Evolutionary conservation across 306 rosid species (phyloP), one percentile per base, ranked within the genome.

Genomic region (Psophocarpus tetragonolobus): DNA sequence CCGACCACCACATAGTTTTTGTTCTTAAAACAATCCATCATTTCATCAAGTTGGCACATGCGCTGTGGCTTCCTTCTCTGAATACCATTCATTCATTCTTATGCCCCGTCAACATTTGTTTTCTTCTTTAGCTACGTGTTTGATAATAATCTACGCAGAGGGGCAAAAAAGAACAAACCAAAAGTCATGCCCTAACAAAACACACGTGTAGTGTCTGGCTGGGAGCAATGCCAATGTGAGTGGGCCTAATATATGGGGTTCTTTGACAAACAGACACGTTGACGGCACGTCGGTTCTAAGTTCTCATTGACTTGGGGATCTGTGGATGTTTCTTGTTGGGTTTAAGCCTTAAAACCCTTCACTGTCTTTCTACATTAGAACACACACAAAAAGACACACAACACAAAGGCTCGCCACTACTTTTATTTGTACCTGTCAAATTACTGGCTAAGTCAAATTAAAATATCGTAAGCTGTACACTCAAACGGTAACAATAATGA

Each of bases 151-250:
- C 70, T 60, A 39, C 9, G 53, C 12, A 6, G 68, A 47, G 4
- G 23, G 38, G 20, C 4, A 54, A 54, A 17, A 54, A 17, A 14
- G 9, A 51, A 27, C 1, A 56, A 27, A 63, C 17, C 13, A 78
- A 75, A 78, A 64, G 66, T 9, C 48, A 51, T 24, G 62, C 62
- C 7, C 32, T 26, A 63, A 70, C 57, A 82, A 24, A 53, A 14
- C 82, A 72, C 90, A 86, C 85, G 84, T 78, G 84, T 57, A 76
- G 73, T 88, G 91, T 80, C 84, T 61, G 71, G 90, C 83, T 41
- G 79, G 69, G 82, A 32, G 24, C 51, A 71, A 71, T 77, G 50
- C 38, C 80, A 76, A 63, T 50, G 81, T 66, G 84, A 76, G 63
- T 53, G 84, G 78, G 56, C 45, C 39, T 27, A 65, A n/a, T n/a